phyloP scores from a whole-genome alignment of 225 moss, liverwort and hornwort species.

The Asterella californica region DNA sequence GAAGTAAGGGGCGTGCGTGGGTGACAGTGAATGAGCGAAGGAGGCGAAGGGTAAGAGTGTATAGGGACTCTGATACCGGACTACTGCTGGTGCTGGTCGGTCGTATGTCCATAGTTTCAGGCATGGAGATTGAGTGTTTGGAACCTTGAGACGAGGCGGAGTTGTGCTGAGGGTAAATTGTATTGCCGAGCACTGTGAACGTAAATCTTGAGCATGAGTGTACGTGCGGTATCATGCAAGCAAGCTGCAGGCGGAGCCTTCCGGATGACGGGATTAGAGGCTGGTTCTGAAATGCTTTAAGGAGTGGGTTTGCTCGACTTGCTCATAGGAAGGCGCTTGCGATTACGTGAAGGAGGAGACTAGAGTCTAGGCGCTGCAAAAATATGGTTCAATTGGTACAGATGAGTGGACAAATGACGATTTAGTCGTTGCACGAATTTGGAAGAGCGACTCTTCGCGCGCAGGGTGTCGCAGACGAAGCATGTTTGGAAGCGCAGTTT shows the following conservation, averaged over 20 bases:
- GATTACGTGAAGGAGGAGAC: neutral
- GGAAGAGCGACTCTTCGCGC: neutral
- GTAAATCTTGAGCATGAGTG: neutral
- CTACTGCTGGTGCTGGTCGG: neutral
- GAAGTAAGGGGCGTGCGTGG: no score
- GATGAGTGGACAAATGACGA: slow-evolving; percentile 3
- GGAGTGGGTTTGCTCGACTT: neutral
- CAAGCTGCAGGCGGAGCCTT: neutral
- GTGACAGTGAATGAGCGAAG: neutral
- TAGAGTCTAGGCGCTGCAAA: neutral
- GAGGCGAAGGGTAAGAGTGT: neutral
- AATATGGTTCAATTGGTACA: neutral
- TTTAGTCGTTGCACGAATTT: neutral
- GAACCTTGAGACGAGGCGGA: neutral
- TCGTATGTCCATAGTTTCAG: neutral
- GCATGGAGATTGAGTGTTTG: slow-evolving; percentile 8
- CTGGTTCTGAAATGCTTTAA: neutral
- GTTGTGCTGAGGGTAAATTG: neutral
- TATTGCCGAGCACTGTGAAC: slow-evolving; percentile 3
- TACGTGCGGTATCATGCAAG: slow-evolving; percentile 2
- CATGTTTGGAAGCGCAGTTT: neutral
- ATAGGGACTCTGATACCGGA: neutral
- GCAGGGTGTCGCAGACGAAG: neutral
- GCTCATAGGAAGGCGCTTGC: neutral
- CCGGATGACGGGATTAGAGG: slow-evolving; percentile 4